phyloP scores from a whole-genome alignment of 495 filamentous ascomycete species.

The Thozetella sp. region DNA sequence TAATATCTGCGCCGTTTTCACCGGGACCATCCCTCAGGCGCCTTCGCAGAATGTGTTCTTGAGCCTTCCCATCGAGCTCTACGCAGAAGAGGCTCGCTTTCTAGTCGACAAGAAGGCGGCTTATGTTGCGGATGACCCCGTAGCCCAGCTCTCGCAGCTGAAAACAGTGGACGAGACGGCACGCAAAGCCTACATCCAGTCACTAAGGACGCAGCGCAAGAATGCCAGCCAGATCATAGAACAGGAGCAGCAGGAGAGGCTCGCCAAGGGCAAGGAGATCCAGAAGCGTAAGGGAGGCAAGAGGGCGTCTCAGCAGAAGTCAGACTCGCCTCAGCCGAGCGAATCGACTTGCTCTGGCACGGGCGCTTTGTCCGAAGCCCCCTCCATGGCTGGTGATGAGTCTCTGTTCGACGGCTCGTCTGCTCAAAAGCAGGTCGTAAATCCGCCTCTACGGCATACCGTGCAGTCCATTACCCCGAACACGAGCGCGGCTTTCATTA shows the following conservation, averaged over 20 bases:
- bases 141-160: conserved; percentile 64
- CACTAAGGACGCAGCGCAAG: conserved; percentile 38
- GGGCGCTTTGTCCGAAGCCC: conserved; percentile 9
- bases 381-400: conserved; percentile 22
- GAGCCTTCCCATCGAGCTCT: conserved; percentile 84
- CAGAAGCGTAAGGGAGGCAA: conserved; percentile 24
- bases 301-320: background rate
- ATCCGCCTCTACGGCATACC: background rate
- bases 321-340: conserved; percentile 11
- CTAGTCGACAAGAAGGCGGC: conserved; percentile 80
- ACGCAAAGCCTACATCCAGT: conserved; percentile 44
- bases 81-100: conserved; percentile 85
- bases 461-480: conserved; percentile 26
- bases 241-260: conserved; percentile 30
- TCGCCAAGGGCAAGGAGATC: conserved; percentile 28
- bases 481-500: conserved; percentile 15
- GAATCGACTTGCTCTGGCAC: conserved; percentile 12
- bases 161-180: conserved; percentile 56
- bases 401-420: conserved; percentile 43
- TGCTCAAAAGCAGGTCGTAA: conserved; percentile 7
- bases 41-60: conserved; percentile 95
- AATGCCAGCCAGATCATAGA: conserved; percentile 36
- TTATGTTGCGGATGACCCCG: conserved; percentile 77
- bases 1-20: conserved; percentile 85
- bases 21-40: conserved; percentile 85